Percentiles rank a stretch among this genome's conserved stretches.
Evolutionary conservation across 129 eudicot species (phyloP).

Genomic region (Arctium lappa): DNA sequence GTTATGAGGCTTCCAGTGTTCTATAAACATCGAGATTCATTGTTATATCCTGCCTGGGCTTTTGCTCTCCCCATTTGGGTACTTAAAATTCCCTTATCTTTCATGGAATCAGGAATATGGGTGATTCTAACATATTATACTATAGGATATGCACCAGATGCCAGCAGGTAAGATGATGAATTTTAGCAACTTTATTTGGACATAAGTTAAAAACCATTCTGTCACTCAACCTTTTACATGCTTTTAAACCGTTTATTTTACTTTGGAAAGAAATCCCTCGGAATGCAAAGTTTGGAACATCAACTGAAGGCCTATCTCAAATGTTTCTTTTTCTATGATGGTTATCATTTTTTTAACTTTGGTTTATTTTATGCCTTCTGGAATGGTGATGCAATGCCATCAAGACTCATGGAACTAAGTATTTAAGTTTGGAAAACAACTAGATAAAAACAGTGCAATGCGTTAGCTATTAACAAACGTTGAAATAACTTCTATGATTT

Average conservation of each 20-base stretch:
- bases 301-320: not conserved
- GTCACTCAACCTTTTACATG: not conserved
- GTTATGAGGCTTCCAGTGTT: slow-evolving; percentile 30
- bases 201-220: not conserved
- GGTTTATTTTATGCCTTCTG: not conserved
- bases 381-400: not conserved
- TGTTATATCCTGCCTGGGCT: slow-evolving; percentile 28
- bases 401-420: not conserved
- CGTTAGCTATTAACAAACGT: not conserved
- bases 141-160: slow-evolving; percentile 28
- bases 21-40: slow-evolving; percentile 28
- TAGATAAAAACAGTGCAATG: not conserved
- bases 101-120: slow-evolving; percentile 31
- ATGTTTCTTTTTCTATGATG: not conserved
- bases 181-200: not conserved
- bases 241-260: not conserved
- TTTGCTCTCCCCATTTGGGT: slow-evolving; percentile 31
- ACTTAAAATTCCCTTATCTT: slow-evolving; percentile 18
- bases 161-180: slow-evolving; percentile 9
- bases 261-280: not conserved
- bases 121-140: slow-evolving; percentile 25
- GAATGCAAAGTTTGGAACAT: not conserved
- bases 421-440: not conserved
- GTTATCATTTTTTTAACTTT: not conserved
- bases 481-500: not conserved